Evolutionary conservation across 805 yeast genomes (phyloP).

Genomic region (Starmerella asiatica): DNA sequence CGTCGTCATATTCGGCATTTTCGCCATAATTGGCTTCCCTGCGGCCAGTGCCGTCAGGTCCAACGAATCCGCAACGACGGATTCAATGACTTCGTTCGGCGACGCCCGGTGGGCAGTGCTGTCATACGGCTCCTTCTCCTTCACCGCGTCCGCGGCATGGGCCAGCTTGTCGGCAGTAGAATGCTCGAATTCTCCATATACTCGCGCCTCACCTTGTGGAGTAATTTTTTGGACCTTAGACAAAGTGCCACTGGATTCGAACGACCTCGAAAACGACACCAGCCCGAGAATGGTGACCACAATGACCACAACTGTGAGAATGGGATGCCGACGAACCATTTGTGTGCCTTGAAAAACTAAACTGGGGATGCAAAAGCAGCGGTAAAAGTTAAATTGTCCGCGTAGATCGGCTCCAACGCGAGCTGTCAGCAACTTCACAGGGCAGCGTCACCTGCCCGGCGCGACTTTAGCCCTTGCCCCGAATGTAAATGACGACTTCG

Average conservation of each 20-base stretch:
- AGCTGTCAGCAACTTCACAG: not conserved
- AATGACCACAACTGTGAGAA: not conserved
- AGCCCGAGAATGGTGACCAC: constrained; percentile 2
- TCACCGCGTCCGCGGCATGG: not conserved
- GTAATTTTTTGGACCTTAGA: constrained; percentile 4
- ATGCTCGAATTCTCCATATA: not conserved
- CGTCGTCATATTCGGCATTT: constrained; percentile 75
- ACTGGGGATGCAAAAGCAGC: too few species aligned
- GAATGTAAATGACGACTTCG: too few species aligned
- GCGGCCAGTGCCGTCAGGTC: constrained; percentile 15
- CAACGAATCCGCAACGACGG: not conserved
- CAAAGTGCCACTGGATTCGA: constrained; percentile 7
- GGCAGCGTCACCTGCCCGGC: not conserved
- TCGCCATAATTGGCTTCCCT: constrained; percentile 69
- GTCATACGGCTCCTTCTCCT: not conserved
- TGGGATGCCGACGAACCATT: constrained; percentile 3
- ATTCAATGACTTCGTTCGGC: not conserved
- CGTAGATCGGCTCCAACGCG: too few species aligned
- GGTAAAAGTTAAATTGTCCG: too few species aligned
- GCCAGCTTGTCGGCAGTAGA: not conserved
- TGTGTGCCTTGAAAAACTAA: too few species aligned
- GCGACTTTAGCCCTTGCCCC: not conserved
- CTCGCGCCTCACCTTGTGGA: not conserved
- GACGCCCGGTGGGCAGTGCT: not conserved
- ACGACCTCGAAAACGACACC: constrained; percentile 5